Percentiles rank a stretch among this genome's conserved stretches.
Conservation (phyloP, 495 filamentous ascomycete species). For the Aspergillus nidulans region DNA sequence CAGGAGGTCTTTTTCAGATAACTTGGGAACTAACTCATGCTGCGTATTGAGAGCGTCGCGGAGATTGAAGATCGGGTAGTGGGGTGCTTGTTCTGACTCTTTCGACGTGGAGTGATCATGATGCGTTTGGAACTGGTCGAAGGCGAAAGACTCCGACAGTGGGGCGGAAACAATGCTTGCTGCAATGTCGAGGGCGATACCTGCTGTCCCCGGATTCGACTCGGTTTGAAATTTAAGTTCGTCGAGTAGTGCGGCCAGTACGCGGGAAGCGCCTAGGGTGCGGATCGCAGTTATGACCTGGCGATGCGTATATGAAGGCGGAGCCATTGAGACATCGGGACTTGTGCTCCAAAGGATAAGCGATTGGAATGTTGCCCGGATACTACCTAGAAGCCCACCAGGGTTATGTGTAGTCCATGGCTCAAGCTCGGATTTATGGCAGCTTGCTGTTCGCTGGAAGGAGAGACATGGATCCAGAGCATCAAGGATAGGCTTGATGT, state of each 20-base stretch:
- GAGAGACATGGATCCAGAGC: conserved; percentile 65
- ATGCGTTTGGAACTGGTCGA: conserved; percentile 36
- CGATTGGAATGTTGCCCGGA: conserved; percentile 62
- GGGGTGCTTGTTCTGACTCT: conserved; percentile 36
- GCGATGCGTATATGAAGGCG: conserved; percentile 74
- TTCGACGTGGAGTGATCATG: conserved; percentile 38
- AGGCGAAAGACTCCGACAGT: conserved; percentile 45
- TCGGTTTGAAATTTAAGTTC: conserved; percentile 60
- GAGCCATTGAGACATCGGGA: conserved; percentile 58
- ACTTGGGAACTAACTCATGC: conserved; percentile 56
- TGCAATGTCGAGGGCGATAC: conserved; percentile 69
- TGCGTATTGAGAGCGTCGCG: conserved; percentile 66
- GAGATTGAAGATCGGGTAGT: conserved; percentile 48
- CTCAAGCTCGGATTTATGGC: conserved; percentile 70
- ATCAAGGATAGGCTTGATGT: conserved; percentile 67
- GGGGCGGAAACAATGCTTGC: conserved; percentile 71
- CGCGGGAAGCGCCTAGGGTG: conserved; percentile 63
- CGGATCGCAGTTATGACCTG: conserved; percentile 62
- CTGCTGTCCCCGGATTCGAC: conserved; percentile 39
- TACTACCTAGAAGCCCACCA: conserved; percentile 57
- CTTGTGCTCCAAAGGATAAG: conserved; percentile 71
- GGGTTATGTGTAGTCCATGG: conserved; percentile 60
- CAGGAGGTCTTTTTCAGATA: conserved; percentile 55
- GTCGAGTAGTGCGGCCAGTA: conserved; percentile 60
- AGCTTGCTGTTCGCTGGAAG: conserved; percentile 59